Evolutionary conservation across 73 alveolate species (phyloP).

Genomic region (Breviolum minutum): DNA sequence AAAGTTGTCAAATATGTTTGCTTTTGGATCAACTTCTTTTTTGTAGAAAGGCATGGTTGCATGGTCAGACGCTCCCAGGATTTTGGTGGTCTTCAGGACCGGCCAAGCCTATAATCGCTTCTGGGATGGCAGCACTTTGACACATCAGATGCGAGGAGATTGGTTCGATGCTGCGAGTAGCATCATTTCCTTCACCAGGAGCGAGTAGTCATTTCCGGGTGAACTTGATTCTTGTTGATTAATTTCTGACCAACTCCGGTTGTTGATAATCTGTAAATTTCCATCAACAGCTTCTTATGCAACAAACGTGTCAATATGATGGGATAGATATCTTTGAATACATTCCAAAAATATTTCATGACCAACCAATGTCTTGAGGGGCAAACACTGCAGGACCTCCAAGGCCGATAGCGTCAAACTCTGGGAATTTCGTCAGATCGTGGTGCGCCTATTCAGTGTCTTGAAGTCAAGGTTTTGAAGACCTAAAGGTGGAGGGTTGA

Average conservation of each 20-base stretch:
- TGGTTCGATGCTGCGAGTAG: slow-evolving; percentile 94
- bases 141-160: slow-evolving; percentile 91
- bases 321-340: too few relatives aligned
- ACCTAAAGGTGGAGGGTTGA: neutral
- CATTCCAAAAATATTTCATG: too few relatives aligned
- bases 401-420: slow-evolving; percentile 42
- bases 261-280: too few relatives aligned
- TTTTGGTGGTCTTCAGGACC: slow-evolving; percentile 71
- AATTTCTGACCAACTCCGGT: too few relatives aligned
- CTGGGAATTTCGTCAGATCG: slow-evolving; percentile 88
- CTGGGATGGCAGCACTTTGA: slow-evolving; percentile 92
- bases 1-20: too few relatives aligned
- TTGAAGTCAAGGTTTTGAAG: too few relatives aligned
- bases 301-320: too few relatives aligned
- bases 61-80: neutral
- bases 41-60: neutral
- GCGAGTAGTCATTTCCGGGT: too few relatives aligned
- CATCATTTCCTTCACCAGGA: slow-evolving; percentile 80
- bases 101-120: slow-evolving; percentile 90
- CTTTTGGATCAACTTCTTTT: neutral
- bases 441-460: slow-evolving; percentile 69
- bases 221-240: too few relatives aligned
- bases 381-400: slow-evolving; percentile 50
- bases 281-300: too few relatives aligned
- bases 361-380: too few relatives aligned